These are phyloP conservation scores for Xylariaceae sp. DNA, from an alignment of 2,329 filamentous ascomycete species.

Conservation along the genomic window DNA sequence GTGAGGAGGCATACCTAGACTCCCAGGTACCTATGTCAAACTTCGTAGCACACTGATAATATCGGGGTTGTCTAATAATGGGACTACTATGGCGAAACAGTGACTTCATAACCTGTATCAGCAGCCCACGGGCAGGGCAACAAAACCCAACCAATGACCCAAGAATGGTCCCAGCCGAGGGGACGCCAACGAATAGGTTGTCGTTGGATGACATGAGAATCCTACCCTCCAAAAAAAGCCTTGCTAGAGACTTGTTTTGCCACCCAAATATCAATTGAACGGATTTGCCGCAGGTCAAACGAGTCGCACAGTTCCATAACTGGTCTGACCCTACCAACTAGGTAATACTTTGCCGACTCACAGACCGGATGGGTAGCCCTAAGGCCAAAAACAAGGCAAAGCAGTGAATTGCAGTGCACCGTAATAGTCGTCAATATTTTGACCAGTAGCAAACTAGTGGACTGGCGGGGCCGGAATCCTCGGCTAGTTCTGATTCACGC, in stretches of 20 bases:
- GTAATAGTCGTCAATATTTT: too few relatives aligned
- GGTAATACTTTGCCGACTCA: neutral
- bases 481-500: slow-evolving; percentile 1
- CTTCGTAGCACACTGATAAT: slow-evolving; percentile 7
- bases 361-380: neutral
- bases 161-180: too few relatives aligned
- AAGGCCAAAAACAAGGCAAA: too few relatives aligned
- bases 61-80: slow-evolving; percentile 16
- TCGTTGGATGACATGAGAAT: slow-evolving; percentile 16
- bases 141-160: slow-evolving; percentile 6
- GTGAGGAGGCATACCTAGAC: slow-evolving; percentile 6
- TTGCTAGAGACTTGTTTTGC: neutral
- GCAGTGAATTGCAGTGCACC: slow-evolving; percentile 2
- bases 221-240: slow-evolving; percentile 16
- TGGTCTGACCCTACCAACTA: slow-evolving; percentile 3
- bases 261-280: neutral
- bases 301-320: slow-evolving; percentile 10
- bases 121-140: slow-evolving; percentile 13
- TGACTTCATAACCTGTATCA: slow-evolving; percentile 22
- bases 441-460: too few relatives aligned
- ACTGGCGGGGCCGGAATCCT: slow-evolving; percentile 1
- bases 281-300: neutral
- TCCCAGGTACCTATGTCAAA: neutral
- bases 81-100: slow-evolving; percentile 15
- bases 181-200: slow-evolving; percentile 20